phyloP scores from a whole-genome alignment of 768 basidiomycete genomes.

The Clavaria fumosa region DNA sequence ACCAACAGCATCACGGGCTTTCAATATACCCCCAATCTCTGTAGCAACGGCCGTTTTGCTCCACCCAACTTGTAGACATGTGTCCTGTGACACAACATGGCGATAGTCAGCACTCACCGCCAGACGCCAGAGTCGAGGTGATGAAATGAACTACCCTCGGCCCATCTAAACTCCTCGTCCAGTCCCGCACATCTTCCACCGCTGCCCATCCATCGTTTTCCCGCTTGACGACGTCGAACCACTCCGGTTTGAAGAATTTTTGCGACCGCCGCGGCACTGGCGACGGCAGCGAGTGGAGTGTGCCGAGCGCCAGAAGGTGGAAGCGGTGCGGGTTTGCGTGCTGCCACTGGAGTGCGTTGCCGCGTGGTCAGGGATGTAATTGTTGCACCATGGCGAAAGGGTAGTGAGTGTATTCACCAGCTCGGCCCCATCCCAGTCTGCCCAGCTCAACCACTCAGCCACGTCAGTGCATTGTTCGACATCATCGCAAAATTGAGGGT shows the following conservation, averaged over 20 bases:
- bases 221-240: constrained; percentile 49
- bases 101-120: not conserved
- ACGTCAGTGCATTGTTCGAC: constrained; percentile 59
- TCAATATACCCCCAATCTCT: constrained; percentile 46
- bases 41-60: constrained; percentile 32
- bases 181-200: constrained; percentile 38
- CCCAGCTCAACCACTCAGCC: constrained; percentile 62
- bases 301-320: constrained; percentile 65
- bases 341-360: constrained; percentile 35
- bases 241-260: constrained; percentile 75
- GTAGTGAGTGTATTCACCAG: constrained; percentile 25
- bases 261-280: constrained; percentile 72
- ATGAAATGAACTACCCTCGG: constrained; percentile 3
- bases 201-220: constrained; percentile 48
- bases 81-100: constrained; percentile 9
- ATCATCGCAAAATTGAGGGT: constrained; percentile 67
- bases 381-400: not conserved
- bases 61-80: constrained; percentile 28
- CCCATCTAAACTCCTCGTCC: constrained; percentile 26
- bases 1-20: constrained; percentile 24
- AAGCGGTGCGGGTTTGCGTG: constrained; percentile 75
- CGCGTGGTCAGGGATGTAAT: no score
- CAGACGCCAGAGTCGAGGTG: not conserved
- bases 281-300: constrained; percentile 73
- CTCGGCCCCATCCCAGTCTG: constrained; percentile 54